Evolutionary conservation across 2,329 filamentous ascomycete species (phyloP).

Genomic region (Fusarium incarnatum): DNA sequence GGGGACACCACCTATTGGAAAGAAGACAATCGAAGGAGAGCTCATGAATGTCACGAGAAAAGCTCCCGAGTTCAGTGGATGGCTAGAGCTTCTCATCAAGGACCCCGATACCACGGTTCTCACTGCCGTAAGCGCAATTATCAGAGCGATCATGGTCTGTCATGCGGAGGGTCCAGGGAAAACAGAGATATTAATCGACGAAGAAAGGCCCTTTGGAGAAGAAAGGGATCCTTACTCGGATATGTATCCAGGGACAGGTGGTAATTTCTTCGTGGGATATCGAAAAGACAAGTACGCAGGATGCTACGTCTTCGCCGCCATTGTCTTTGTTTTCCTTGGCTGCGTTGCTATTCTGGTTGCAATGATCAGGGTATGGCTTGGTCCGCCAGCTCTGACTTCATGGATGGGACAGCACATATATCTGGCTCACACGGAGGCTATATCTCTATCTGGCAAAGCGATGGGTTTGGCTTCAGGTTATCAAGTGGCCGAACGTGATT

Average conservation of each 20-base stretch:
- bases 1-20: fast-evolving
- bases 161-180: not conserved
- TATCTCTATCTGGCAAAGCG: not conserved
- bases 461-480: not conserved
- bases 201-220: not conserved
- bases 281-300: not conserved
- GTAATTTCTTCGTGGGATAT: not conserved
- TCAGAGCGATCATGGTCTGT: slow-evolving; percentile 5
- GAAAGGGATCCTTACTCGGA: not conserved
- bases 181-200: not conserved
- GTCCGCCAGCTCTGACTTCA: slow-evolving; percentile 23
- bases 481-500: not conserved
- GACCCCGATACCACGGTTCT: not conserved
- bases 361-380: slow-evolving; percentile 13
- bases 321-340: slow-evolving; percentile 16
- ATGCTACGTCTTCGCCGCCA: not conserved
- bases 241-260: not conserved
- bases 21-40: not conserved
- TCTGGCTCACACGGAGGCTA: not conserved
- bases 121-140: not conserved
- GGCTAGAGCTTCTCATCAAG: slow-evolving; percentile 6
- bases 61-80: not conserved
- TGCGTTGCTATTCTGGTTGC: slow-evolving; percentile 5
- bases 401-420: slow-evolving; percentile 24
- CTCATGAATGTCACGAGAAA: not conserved